Conservation (phyloP, 306 rosid species). For the Vachellia pachyceras region DNA sequence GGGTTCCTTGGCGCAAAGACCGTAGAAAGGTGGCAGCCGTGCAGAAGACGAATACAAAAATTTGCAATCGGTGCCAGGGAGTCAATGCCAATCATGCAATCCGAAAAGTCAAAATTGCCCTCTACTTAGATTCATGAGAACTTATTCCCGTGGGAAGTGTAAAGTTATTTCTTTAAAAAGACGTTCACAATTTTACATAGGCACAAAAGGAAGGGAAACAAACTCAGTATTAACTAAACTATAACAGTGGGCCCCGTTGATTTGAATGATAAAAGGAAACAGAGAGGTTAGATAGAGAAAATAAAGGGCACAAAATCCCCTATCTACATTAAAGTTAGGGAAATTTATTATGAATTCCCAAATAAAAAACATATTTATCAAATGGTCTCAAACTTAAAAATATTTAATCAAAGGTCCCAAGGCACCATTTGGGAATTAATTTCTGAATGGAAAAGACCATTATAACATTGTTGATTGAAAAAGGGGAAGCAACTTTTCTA, state of each 20-base stretch:
- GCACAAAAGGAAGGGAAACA: slow-evolving; percentile 1
- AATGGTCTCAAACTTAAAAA: too few species aligned
- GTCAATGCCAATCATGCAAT: slow-evolving; percentile 3
- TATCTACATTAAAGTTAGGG: not conserved
- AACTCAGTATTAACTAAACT: not conserved
- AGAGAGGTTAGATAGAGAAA: not conserved
- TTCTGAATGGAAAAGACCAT: too few species aligned
- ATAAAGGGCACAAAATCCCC: not conserved
- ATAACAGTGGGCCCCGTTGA: not conserved
- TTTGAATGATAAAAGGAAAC: not conserved
- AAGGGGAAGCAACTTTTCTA: too few species aligned
- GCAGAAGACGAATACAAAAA: not conserved
- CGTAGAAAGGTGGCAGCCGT: not conserved
- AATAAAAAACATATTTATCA: too few species aligned
- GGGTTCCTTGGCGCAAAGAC: slow-evolving; percentile 6
- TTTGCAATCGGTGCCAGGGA: not conserved
- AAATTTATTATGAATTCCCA: too few species aligned
- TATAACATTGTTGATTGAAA: too few species aligned
- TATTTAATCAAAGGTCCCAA: too few species aligned
- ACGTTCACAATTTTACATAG: not conserved
- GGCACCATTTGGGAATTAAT: too few species aligned
- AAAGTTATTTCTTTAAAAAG: slow-evolving; percentile 14
- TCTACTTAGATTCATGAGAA: not conserved
- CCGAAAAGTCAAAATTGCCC: slow-evolving; percentile 29
- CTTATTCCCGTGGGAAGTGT: not conserved